These are phyloP conservation scores for Oryza nivara DNA, from an alignment of 176 grass and related monocot genomes.

Conservation along the genomic window DNA sequence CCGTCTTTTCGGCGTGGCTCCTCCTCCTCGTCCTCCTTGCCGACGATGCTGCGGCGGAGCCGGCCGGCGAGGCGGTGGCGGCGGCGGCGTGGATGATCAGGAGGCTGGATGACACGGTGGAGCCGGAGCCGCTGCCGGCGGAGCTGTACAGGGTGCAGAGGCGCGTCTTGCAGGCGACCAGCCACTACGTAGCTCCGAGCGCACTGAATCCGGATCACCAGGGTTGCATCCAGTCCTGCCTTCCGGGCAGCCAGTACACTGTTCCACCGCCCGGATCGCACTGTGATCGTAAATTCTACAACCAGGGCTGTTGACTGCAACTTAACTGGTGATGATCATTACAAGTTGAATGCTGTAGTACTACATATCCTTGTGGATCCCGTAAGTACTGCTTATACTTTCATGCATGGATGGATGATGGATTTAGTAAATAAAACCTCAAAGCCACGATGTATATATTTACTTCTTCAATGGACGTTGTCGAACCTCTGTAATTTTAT, in stretches of 20 bases:
- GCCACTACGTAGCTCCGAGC: neutral
- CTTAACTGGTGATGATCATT: too few species aligned
- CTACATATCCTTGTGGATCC: too few species aligned
- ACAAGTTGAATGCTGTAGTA: too few species aligned
- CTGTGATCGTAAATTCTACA: neutral
- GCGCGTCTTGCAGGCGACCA: neutral
- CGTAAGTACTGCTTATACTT: too few species aligned
- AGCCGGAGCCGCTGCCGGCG: neutral
- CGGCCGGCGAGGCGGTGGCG: neutral
- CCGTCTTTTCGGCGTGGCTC: too few species aligned
- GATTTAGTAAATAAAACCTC: too few species aligned
- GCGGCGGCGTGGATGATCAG: neutral
- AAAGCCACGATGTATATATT: too few species aligned
- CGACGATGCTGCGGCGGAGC: neutral
- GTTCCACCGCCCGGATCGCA: neutral
- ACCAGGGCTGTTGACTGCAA: neutral
- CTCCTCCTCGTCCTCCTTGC: neutral
- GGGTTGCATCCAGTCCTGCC: neutral
- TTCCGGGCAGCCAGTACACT: neutral
- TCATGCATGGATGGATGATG: too few species aligned
- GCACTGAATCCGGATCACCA: neutral
- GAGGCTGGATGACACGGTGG: neutral
- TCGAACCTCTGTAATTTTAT: too few species aligned
- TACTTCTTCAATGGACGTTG: too few species aligned
- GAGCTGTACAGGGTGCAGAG: neutral